Evolutionary conservation across 2,329 filamentous ascomycete species (phyloP).

Genomic region (Fusarium annulatum): DNA sequence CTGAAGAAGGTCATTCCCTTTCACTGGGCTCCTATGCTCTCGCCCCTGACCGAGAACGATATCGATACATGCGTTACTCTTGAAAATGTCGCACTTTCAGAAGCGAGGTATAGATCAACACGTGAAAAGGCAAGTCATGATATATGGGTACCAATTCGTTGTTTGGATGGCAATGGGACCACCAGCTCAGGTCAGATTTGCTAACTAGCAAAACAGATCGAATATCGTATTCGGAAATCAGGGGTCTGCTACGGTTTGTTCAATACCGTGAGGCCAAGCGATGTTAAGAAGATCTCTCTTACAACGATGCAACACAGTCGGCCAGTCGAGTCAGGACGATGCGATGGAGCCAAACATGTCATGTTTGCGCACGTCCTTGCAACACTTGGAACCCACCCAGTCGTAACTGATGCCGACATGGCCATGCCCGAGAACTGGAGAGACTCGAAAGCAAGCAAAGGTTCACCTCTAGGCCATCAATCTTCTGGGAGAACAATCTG

Average conservation of each 20-base stretch:
- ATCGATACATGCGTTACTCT: slow-evolving; percentile 68
- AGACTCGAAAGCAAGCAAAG: slow-evolving; percentile 54
- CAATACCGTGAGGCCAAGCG: slow-evolving; percentile 67
- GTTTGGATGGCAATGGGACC: background rate
- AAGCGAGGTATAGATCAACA: slow-evolving; percentile 61
- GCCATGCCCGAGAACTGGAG: slow-evolving; percentile 75
- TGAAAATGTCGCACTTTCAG: slow-evolving; percentile 64
- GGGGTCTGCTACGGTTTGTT: slow-evolving; percentile 82
- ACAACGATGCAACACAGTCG: slow-evolving; percentile 62
- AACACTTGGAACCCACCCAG: slow-evolving; percentile 71
- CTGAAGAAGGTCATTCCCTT: slow-evolving; percentile 63
- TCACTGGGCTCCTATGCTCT: slow-evolving; percentile 70
- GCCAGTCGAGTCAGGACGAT: slow-evolving; percentile 64
- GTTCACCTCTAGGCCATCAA: slow-evolving; percentile 72
- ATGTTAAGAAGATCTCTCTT: slow-evolving; percentile 59
- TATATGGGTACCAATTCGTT: background rate
- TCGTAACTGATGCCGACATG: slow-evolving; percentile 83
- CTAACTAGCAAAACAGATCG: slow-evolving; percentile 40
- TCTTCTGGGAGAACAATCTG: slow-evolving; percentile 79
- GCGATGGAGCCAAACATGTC: slow-evolving; percentile 56
- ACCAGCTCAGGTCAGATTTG: background rate
- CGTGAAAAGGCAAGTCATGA: slow-evolving; percentile 62
- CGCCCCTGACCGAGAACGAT: slow-evolving; percentile 75
- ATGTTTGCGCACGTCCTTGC: slow-evolving; percentile 83
- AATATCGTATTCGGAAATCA: slow-evolving; percentile 48